phyloP scores from a whole-genome alignment of 164 flowering plant species.

The Chloranthus sessilifolius region DNA sequence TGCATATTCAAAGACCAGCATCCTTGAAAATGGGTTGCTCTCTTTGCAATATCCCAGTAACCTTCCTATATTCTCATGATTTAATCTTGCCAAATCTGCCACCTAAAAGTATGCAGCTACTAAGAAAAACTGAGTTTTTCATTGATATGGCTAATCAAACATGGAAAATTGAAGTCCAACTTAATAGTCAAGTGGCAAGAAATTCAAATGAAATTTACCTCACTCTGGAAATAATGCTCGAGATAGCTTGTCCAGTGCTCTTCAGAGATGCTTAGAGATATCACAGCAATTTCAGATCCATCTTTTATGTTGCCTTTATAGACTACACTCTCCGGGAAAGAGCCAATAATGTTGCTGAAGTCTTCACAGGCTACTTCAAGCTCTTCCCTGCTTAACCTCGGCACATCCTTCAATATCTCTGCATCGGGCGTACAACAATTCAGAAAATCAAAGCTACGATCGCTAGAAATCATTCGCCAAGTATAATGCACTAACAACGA shows the following conservation, averaged over 20 bases:
- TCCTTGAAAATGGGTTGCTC: conserved; percentile 73
- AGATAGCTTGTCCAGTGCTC: conserved; percentile 85
- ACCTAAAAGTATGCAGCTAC: conserved; percentile 45
- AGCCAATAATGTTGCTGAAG: conserved; percentile 95
- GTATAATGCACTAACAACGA: no score
- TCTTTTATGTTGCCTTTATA: conserved; percentile 86
- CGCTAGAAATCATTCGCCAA: no score
- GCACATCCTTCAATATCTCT: conserved; percentile 65
- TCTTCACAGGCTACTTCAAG: conserved; percentile 99
- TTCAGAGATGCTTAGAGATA: conserved; percentile 81
- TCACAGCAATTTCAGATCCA: conserved; percentile 91
- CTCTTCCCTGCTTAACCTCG: conserved; percentile 65
- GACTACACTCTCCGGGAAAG: conserved; percentile 81
- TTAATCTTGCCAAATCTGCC: conserved; percentile 80
- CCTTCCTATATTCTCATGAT: conserved; percentile 75
- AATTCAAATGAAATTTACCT: conserved; percentile 38
- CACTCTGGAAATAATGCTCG: conserved; percentile 83
- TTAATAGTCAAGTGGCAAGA: not conserved
- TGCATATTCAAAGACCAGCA: conserved; percentile 94
- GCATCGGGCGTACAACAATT: conserved; percentile 36
- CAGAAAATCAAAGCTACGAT: not conserved
- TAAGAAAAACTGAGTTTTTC: not conserved
- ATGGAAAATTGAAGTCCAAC: not conserved
- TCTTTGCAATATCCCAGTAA: conserved; percentile 85
- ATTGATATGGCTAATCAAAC: not conserved